Evolutionary conservation across 148 eudicot species (phyloP).

Genomic region (Oxyria digyna): DNA sequence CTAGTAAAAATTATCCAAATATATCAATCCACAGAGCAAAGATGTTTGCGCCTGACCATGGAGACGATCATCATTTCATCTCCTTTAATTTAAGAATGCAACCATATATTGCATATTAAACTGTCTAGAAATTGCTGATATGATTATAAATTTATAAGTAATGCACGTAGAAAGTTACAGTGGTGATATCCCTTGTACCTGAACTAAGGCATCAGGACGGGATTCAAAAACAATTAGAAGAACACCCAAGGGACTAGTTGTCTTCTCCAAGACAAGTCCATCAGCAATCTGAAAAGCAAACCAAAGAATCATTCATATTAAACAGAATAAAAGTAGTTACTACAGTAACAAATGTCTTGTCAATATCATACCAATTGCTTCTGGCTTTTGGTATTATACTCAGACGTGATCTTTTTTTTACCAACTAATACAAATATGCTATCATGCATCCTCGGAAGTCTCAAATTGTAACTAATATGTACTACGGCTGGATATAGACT

Average conservation of each 20-base stretch:
- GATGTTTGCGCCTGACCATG: not conserved
- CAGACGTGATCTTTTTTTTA: not conserved
- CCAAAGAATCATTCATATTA: not conserved
- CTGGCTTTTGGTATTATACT: not conserved
- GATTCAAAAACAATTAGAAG: slow-evolving; percentile 93
- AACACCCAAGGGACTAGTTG: slow-evolving; percentile 85
- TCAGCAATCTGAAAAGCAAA: slow-evolving; percentile 57
- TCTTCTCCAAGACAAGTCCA: slow-evolving; percentile 69
- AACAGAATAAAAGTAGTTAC: not conserved
- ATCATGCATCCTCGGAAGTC: not conserved
- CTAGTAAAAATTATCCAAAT: not conserved
- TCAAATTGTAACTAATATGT: not conserved
- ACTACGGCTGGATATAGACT: not conserved
- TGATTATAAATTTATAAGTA: not conserved
- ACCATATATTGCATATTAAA: not conserved
- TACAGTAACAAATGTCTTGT: not conserved
- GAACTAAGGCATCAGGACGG: slow-evolving; percentile 96
- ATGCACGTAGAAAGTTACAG: not conserved
- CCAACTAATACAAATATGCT: not conserved
- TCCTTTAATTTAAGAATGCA: not conserved
- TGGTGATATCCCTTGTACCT: slow-evolving; percentile 29
- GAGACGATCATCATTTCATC: not conserved
- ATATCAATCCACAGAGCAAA: not conserved
- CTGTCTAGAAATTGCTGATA: not conserved
- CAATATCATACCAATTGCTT: not conserved